Conservation (phyloP, 345 rosid species). For the Luvunga scandens region DNA sequence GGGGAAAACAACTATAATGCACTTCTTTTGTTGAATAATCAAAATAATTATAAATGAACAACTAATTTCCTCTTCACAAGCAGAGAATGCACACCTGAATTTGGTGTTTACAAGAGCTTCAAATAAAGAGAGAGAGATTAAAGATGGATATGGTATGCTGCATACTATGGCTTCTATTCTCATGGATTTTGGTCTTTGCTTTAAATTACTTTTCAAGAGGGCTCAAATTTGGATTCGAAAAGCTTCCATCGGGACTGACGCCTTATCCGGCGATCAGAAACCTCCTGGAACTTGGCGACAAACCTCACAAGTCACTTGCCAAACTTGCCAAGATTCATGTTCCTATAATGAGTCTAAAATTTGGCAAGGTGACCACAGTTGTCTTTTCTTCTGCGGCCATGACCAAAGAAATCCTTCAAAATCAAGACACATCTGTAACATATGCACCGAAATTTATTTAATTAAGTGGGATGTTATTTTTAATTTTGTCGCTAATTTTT, state of each 20-base stretch:
- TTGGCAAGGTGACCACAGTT: slow-evolving; percentile 32
- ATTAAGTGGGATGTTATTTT: too few relatives aligned
- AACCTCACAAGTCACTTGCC: slow-evolving; percentile 36
- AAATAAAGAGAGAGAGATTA: background rate
- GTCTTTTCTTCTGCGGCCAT: slow-evolving; percentile 27
- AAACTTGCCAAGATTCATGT: slow-evolving; percentile 35
- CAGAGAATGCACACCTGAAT: too few relatives aligned
- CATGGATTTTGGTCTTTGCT: background rate
- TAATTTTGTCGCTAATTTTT: too few relatives aligned
- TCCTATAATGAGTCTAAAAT: slow-evolving; percentile 34
- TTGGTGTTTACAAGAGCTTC: background rate
- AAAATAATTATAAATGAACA: too few relatives aligned
- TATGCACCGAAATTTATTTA: too few relatives aligned
- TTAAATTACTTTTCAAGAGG: background rate
- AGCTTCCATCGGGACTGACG: slow-evolving; percentile 37
- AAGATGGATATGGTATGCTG: slow-evolving; percentile 3
- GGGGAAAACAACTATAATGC: too few relatives aligned
- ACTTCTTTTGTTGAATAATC: too few relatives aligned
- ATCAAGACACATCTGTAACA: slow-evolving; percentile 24
- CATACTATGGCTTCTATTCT: slow-evolving; percentile 4
- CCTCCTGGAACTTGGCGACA: slow-evolving; percentile 26
- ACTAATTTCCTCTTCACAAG: too few relatives aligned
- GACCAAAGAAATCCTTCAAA: slow-evolving; percentile 34
- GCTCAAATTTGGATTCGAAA: slow-evolving; percentile 4
- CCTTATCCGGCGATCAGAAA: slow-evolving; percentile 31